Base-by-base conservation (phyloP, 2,329 filamentous ascomycete genomes). In the Clarireedia sp. region DNA sequence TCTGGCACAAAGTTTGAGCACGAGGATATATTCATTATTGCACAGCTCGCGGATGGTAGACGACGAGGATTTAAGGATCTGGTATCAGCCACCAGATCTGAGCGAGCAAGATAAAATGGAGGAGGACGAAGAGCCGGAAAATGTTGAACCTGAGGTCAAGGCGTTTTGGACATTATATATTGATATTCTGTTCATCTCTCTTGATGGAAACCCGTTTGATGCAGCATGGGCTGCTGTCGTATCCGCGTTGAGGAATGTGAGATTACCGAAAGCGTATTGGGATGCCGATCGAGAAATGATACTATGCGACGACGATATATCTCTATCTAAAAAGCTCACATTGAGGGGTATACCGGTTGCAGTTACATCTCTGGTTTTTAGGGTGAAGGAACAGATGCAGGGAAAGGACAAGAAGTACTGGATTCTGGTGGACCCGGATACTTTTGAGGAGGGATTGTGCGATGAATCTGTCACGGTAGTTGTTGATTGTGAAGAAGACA, bases 161-260 rank as follows among this genome's bases (percentile, higher is more conserved):
- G 94, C 87, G 0, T 97, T 95, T 71, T 99, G 92, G 94, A 85
- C 89, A 9, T 81, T 99, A 19, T 96, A 96, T 71, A 88, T 99
- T 62, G 92, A 97, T 68, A 78, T 96, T n/a, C 81, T 96, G 67
- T 94, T 96, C 72, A 86, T 99, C 62, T 95, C 89, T 0, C 83
- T 96, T 49, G 91, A 96, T 61, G 92, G 92, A 5, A 95, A 94
- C 66, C 82, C 90, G 1, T 91, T 97, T 62, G 92, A 99, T 67
- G 88, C 89, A 0, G 89, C 90, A 0, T 97, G 92, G 91, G 80
- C 86, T 0, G 85, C 90, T 12, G 78, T 95, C 0, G 71, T 96
- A 21, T 89, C 91, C 8, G 92, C 94, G 6, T 74, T 99, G 57
- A 78, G 76, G 52, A 82, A 94, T 69, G 92, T 89, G 4, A 81